These are phyloP conservation scores for Candida berthetii DNA, from an alignment of 805 yeast genomes.

Conservation along the genomic window DNA sequence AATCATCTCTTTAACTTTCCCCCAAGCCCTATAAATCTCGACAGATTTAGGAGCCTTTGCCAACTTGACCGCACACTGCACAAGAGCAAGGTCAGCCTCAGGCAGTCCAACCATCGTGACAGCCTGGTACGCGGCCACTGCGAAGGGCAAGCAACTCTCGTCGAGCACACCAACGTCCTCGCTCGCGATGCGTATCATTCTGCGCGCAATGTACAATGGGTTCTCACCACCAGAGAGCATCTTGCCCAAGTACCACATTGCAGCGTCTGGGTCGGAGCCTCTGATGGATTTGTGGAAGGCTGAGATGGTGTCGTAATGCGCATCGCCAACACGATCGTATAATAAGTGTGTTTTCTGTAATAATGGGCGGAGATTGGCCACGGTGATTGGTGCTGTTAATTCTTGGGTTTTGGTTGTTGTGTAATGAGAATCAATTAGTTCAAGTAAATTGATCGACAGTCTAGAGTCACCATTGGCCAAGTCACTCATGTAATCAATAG, in stretches of 20 bases:
- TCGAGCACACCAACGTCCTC: slow-evolving; percentile 91
- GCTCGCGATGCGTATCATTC: slow-evolving; percentile 92
- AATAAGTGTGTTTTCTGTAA: slow-evolving; percentile 45
- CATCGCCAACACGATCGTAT: slow-evolving; percentile 87
- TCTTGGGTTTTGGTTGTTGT: too few relatives aligned
- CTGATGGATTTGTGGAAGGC: slow-evolving; percentile 93
- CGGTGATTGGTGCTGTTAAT: background rate
- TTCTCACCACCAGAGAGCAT: slow-evolving; percentile 95
- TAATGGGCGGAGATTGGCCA: slow-evolving; percentile 28
- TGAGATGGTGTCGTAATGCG: slow-evolving; percentile 90
- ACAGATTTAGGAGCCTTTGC: slow-evolving; percentile 85
- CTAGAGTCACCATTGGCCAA: slow-evolving; percentile 88
- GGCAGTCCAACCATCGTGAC: slow-evolving; percentile 91
- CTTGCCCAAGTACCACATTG: slow-evolving; percentile 76
- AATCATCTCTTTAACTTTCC: slow-evolving; percentile 53
- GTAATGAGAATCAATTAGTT: slow-evolving; percentile 57
- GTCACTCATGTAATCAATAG: slow-evolving; percentile 62
- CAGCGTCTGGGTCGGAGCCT: slow-evolving; percentile 87
- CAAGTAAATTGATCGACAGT: slow-evolving; percentile 73
- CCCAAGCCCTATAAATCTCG: slow-evolving; percentile 77
- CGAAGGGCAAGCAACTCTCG: slow-evolving; percentile 79
- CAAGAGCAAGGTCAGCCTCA: slow-evolving; percentile 83
- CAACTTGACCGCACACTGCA: slow-evolving; percentile 88
- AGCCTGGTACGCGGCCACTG: slow-evolving; percentile 79
- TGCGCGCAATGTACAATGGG: slow-evolving; percentile 79